phyloP scores from a whole-genome alignment of 2,329 filamentous ascomycete species.

The Cordyceps pruinosa region DNA sequence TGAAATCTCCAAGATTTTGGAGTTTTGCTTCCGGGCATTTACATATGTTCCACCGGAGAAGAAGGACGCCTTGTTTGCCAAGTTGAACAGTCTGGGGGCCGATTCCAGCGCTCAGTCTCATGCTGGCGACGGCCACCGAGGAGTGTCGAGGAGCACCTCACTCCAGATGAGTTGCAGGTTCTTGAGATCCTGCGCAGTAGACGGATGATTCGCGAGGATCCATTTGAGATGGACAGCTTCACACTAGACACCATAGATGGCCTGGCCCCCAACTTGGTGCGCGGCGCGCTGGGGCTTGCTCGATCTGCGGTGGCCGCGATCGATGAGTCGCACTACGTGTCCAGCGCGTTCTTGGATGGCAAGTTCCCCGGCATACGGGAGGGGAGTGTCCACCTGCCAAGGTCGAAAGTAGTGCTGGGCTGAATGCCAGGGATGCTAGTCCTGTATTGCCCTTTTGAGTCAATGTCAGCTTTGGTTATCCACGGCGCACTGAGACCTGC shows the following conservation, averaged over 20 bases:
- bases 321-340: not conserved
- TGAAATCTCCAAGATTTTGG: slow-evolving; percentile 25
- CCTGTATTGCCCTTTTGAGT: no score
- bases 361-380: not conserved
- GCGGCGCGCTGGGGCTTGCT: slow-evolving; percentile 13
- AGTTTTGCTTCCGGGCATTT: slow-evolving; percentile 19
- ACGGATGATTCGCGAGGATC: slow-evolving; percentile 15
- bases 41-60: slow-evolving; percentile 2
- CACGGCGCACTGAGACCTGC: no score
- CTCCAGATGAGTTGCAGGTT: slow-evolving; percentile 12
- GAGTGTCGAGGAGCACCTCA: slow-evolving; percentile 2
- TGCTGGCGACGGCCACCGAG: not conserved
- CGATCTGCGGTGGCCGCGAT: not conserved
- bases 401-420: not conserved
- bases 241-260: slow-evolving; percentile 15
- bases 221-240: slow-evolving; percentile 15
- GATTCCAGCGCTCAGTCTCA: not conserved
- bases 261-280: slow-evolving; percentile 11
- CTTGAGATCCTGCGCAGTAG: slow-evolving; percentile 12
- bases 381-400: not conserved
- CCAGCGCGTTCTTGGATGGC: not conserved
- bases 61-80: slow-evolving; percentile 15
- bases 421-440: no score
- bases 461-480: no score
- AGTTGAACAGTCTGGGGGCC: slow-evolving; percentile 10